Conservation (phyloP, 495 filamentous ascomycete genomes). For the Xylaria intraflava region DNA sequence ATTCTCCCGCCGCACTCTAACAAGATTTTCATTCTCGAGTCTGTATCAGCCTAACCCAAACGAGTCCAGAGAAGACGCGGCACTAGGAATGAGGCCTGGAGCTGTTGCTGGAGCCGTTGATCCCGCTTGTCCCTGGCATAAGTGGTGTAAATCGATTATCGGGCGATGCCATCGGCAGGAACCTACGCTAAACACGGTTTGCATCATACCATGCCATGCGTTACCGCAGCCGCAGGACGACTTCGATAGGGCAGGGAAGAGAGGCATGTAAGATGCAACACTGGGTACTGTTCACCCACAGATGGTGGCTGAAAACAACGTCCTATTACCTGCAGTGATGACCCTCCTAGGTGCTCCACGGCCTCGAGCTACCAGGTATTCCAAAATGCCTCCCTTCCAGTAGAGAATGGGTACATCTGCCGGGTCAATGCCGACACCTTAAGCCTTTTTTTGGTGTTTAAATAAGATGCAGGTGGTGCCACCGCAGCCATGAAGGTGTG, state of each 20-base stretch:
- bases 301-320: constrained; percentile 11
- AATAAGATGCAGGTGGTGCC: constrained; percentile 11
- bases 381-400: constrained; percentile 3
- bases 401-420: constrained; percentile 8
- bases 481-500: constrained; percentile 7
- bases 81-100: neutral
- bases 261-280: neutral
- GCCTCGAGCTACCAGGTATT: neutral
- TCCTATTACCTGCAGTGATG: constrained; percentile 7
- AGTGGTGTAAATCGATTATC: constrained; percentile 7
- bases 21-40: neutral
- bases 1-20: neutral
- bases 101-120: constrained; percentile 1
- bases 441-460: neutral
- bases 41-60: neutral
- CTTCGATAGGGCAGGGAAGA: neutral
- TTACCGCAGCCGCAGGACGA: neutral
- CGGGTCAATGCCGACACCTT: no score
- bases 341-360: constrained; percentile 2
- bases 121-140: constrained; percentile 4
- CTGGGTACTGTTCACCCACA: neutral
- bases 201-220: constrained; percentile 1
- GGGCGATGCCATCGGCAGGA: constrained; percentile 6
- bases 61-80: neutral
- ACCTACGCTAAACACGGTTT: neutral